Evolutionary conservation across 2,329 filamentous ascomycete species (phyloP), one percentile per base, ranked within the genome.

Genomic region (Helotiales sp.): DNA sequence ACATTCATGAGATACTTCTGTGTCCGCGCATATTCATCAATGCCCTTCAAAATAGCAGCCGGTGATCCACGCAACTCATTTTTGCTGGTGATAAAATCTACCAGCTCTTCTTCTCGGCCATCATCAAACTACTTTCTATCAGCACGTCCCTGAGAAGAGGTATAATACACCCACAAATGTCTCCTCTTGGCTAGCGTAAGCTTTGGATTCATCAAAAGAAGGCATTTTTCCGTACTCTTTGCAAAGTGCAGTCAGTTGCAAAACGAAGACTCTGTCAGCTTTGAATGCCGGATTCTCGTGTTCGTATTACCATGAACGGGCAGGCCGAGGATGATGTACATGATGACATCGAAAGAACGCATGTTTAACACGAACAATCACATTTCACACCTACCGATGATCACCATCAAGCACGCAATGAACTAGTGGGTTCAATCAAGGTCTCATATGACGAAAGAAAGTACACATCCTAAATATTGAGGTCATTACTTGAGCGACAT

Each of bases 1-100:
- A 95, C 84, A 63, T 92, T 93, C 87, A 93, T 93, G 52, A 93
- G 80, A 62, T 87, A 89, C 70, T 87, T 89, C 60, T 83, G 79
- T 2, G 81, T 85, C 42, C 82, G 74, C 12, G 77, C 83, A 71
- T 81, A 93, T 52, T 88, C 82, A 67, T 93, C 88, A 70, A 93
- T 91, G 27, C 83, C 83, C 25, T 79, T 77, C 0, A 93, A 77
- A 1, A 93, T 81, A 55, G 79, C 80, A 15, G 79, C 69, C 0
- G 89, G 89, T 19, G 83, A 85, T 19, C 82, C 84, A 51, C 86
- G 79, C 55, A 92, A 79, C 52, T 84, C 75, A 2, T 83, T 78
- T 34, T 84, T 82, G 54, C 72, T 75, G 71, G 87, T 88, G 55
- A 93, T 76, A 69, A 83, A 90, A 61, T 89, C 83, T 5, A 93